A percentile compares a stretch with the other conserved stretches of the same genome.
Conservation (phyloP, 2,329 filamentous ascomycete genomes). For the Exophiala sideris region DNA sequence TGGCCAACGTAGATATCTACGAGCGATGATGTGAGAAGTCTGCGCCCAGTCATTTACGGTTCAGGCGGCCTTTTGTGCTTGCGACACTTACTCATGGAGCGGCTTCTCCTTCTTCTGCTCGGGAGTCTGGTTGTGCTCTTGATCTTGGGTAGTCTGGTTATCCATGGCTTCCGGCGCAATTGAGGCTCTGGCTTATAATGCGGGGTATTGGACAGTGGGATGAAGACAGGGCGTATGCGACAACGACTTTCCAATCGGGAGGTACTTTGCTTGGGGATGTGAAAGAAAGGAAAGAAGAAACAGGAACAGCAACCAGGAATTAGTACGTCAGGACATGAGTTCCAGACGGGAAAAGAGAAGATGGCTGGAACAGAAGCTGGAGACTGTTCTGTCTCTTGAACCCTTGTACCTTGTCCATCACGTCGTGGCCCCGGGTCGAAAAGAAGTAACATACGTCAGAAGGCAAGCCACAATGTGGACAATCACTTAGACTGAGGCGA, state of each 20-base stretch:
- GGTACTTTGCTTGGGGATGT: background rate
- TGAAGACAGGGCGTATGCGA: background rate
- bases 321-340: background rate
- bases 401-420: constrained; percentile 13
- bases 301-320: background rate
- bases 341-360: background rate
- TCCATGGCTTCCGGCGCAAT: constrained; percentile 20
- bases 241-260: background rate
- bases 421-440: background rate
- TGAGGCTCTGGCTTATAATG: background rate
- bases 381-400: background rate
- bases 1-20: constrained; percentile 56
- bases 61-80: background rate
- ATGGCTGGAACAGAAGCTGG: constrained; percentile 1
- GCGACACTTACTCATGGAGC: constrained; percentile 40
- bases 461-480: constrained; percentile 10
- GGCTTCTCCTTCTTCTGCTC: constrained; percentile 34
- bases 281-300: background rate
- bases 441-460: constrained; percentile 10
- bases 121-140: constrained; percentile 8
- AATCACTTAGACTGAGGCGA: background rate
- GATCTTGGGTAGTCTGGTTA: constrained; percentile 4
- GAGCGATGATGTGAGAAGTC: constrained; percentile 53
- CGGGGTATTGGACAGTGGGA: background rate
- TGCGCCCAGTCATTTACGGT: constrained; percentile 25